Evolutionary conservation across 2,329 filamentous ascomycete genomes (phyloP), one percentile per base, ranked within the genome.

Genomic region (Diaporthe sp.): DNA sequence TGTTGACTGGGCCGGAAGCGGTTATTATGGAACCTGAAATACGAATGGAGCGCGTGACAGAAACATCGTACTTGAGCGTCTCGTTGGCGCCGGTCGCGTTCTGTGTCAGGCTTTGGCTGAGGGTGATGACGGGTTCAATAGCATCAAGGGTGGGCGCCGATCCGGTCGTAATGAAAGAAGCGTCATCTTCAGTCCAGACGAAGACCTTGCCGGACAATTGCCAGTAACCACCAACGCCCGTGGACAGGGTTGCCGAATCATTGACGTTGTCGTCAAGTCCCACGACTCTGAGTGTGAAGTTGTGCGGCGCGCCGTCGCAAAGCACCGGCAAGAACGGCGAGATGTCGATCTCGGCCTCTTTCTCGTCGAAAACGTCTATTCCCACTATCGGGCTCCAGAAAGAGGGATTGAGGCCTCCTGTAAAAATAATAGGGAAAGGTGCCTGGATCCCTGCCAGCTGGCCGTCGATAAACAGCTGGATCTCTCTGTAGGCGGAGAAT

Each of bases 371-470:
- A 0, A 94, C 91, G 79, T 97, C 92, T 31, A 94, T 91, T 1
- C 94, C 94, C 3, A 94, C 94, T 71, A 96, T 88, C 0, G 95
- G 95, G 8, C 94, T 88, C 89, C 95, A 95, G 51, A 97, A 88
- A 1, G 91, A 91, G 4, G 94, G 94, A 1, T 93, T 92, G 9
- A 97, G 87, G 1, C 94, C 94, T 3, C 95, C 95, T 0, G 95
- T 96, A 79, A 96, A 96, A 68, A 97, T 92, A n/a, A 95, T 89
- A 0, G 94, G 94, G 79, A 94, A 96, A 1, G 95, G 95, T 94
- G 94, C 96, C 42, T 91, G 89, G 1, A 95, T 91, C 1, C 94
- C 95, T 1, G 93, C 94, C 31, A 96, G 83, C 28, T 88, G 84
- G 1, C 90, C 93, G 80, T 97, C 94, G 71, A 97, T 94, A 58